Conservation (phyloP, 495 filamentous ascomycete species). For the Aspergillus cavernicola region DNA sequence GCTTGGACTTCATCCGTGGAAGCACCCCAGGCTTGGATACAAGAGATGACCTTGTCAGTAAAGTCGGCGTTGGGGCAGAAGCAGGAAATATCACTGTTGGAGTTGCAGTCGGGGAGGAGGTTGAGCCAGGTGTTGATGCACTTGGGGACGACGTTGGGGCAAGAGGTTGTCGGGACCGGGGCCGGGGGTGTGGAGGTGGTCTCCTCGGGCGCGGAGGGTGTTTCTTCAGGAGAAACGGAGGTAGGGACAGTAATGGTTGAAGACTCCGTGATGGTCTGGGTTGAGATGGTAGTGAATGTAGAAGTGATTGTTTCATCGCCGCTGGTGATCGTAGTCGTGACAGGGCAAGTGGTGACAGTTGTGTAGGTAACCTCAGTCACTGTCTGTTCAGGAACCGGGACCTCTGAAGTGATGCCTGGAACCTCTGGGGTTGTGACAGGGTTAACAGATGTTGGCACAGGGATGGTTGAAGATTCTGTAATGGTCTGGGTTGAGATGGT, state of each 20-base stretch:
- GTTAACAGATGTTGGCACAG: conserved; percentile 18
- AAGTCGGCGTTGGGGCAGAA: conserved; percentile 80
- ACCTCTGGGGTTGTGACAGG: conserved; percentile 17
- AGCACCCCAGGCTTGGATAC: conserved; percentile 72
- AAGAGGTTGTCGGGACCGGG: conserved; percentile 37
- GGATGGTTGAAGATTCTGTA: conserved; percentile 20
- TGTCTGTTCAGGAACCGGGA: conserved; percentile 6
- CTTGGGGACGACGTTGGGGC: conserved; percentile 73
- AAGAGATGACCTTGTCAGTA: conserved; percentile 75
- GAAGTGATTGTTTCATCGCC: conserved; percentile 28
- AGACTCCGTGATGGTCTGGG: conserved; percentile 18
- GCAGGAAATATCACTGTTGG: conserved; percentile 80
- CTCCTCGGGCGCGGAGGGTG: conserved; percentile 9
- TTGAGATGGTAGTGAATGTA: conserved; percentile 31
- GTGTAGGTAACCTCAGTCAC: conserved; percentile 24
- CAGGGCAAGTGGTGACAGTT: conserved; percentile 23
- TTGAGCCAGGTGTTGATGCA: conserved; percentile 91
- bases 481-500: conserved; percentile 29
- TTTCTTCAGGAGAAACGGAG: conserved; percentile 16
- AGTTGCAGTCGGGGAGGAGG: conserved; percentile 65
- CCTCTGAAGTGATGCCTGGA: conserved; percentile 9
- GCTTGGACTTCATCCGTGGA: conserved; percentile 61
- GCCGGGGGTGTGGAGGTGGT: conserved; percentile 16
- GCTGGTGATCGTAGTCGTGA: conserved; percentile 30
- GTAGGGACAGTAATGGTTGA: conserved; percentile 21